Conservation (phyloP, 192 early-diverging fungal species). For the Umbelopsis ramanniana region DNA sequence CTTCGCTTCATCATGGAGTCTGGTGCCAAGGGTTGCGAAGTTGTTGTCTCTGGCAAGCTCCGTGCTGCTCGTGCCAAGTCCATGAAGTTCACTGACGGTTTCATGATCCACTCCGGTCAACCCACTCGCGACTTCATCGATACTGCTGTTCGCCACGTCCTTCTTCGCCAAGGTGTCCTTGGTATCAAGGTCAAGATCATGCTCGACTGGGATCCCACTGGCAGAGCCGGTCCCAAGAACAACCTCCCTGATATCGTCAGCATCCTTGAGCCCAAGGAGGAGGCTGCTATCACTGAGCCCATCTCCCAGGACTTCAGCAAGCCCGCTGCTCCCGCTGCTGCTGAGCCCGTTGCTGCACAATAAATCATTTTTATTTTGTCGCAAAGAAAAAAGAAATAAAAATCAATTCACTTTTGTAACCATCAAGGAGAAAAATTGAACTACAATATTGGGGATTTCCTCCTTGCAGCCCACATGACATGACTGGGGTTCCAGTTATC, state of each 20-base stretch:
- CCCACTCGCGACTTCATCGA: slow-evolving; percentile 96
- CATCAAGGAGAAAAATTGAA: slow-evolving; percentile 19
- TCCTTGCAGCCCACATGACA: slow-evolving; percentile 8
- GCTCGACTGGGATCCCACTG: slow-evolving; percentile 92
- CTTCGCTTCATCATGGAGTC: slow-evolving; percentile 99
- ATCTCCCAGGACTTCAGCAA: slow-evolving; percentile 62
- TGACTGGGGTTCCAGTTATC: no score
- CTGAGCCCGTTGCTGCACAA: slow-evolving; percentile 30
- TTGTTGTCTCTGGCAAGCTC: slow-evolving; percentile 98
- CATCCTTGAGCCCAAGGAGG: slow-evolving; percentile 93
- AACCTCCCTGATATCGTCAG: slow-evolving; percentile 95
- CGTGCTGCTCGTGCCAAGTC: slow-evolving; percentile 99
- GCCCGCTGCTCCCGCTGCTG: slow-evolving; percentile 34
- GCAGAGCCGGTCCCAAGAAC: slow-evolving; percentile 93
- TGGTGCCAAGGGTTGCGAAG: slow-evolving; percentile 99
- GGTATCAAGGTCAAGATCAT: slow-evolving; percentile 99
- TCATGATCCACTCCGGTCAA: slow-evolving; percentile 99
- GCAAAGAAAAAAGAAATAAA: slow-evolving; percentile 20
- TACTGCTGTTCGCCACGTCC: slow-evolving; percentile 95
- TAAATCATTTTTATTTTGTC: slow-evolving; percentile 20
- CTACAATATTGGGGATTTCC: no score
- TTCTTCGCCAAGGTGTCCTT: slow-evolving; percentile 97
- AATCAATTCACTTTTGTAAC: slow-evolving; percentile 16
- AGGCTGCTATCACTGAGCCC: slow-evolving; percentile 70
- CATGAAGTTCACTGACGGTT: slow-evolving; percentile 99